Base-by-base conservation (phyloP, 1,284 basidiomycete genomes). In the Leccinum fallax region DNA sequence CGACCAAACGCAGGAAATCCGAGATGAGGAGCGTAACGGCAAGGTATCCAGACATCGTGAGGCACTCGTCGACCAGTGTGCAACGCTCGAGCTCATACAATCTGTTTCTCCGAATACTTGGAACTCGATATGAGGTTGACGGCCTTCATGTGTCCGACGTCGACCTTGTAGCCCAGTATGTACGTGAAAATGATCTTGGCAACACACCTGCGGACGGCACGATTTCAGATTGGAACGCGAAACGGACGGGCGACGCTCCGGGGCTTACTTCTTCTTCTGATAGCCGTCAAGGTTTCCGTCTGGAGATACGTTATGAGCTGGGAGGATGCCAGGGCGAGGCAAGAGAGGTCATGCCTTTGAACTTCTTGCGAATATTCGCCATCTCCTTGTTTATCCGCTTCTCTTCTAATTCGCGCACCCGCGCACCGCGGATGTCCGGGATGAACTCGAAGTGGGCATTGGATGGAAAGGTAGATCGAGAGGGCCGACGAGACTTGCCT, bases 341-440 rank as follows among this genome's bases (percentile, higher is more conserved):
- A 61, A 53, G 43, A 92, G 11, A 46, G 43, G 19, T 13, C 43
- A 21, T 46, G 19, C 94, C 92, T 85, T 98, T 98, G 84, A 99
- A 98, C 79, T 98, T 96, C 82, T 97, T 95, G 60, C 97, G 85
- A 69, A 99, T 99, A 73, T 99, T 98, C 1, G 97, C 97, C 97
- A 99, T 98, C 80, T 99, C 97, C 77, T 97, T 95, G 80, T 99
- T 99, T 71, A 99, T 97, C 61, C 97, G 81, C 79, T 98, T 98
- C 83, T 98, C 97, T 74, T 97, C 95, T 60, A 95, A 77, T 71
- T 95, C 94, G 61, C 93, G 85, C 30, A 95, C 92, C 65, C 93
- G 81, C 38, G 93, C 94, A 65, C 96, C 94, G 68, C 97, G 90
- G 71, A 99, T 92, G 78, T 99, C 97, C 75, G 96, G 95, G 76